Conservation (phyloP, 257 asterid species). For the Mentha longifolia region DNA sequence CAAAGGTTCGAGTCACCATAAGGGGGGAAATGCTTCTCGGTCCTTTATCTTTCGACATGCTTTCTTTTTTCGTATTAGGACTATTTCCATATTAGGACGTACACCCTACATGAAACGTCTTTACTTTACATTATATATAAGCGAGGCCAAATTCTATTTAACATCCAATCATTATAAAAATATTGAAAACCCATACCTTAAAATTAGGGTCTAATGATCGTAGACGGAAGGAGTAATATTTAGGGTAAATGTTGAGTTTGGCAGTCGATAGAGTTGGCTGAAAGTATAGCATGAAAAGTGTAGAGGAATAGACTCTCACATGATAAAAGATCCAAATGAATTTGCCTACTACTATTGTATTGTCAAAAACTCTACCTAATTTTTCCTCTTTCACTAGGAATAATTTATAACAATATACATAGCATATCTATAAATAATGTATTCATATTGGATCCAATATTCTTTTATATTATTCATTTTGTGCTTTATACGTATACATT, state of each 20-base stretch:
- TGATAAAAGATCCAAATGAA: background rate
- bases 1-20: no score
- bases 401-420: background rate
- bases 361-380: slow-evolving; percentile 26
- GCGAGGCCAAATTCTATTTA: no score
- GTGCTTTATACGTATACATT: background rate
- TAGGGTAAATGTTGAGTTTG: slow-evolving; percentile 4
- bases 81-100: no score
- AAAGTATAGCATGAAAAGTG: slow-evolving; percentile 27
- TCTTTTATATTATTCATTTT: background rate
- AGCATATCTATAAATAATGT: background rate
- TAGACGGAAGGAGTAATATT: no score
- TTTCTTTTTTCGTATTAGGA: no score
- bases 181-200: no score
- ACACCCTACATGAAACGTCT: no score
- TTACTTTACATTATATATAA: no score
- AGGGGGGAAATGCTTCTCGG: no score
- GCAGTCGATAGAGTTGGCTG: slow-evolving; percentile 20
- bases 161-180: no score
- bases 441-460: background rate
- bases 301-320: background rate
- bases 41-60: no score
- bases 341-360: slow-evolving; percentile 18
- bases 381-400: slow-evolving; percentile 9
- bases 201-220: no score